Evolutionary conservation across 345 rosid genomes (phyloP).

Genomic region (Camelina sativa): DNA sequence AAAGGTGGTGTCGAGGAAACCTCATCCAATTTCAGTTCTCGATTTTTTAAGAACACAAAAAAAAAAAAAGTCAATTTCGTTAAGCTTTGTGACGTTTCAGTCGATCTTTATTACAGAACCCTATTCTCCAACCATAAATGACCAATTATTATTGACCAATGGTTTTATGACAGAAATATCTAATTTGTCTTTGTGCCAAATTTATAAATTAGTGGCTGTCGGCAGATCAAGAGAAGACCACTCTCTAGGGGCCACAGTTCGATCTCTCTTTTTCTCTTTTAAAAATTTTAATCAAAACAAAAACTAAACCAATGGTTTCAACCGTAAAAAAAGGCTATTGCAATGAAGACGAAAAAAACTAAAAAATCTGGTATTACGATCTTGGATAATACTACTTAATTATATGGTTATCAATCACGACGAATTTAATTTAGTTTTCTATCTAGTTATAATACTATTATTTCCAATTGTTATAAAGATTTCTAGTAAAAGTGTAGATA

Average conservation of each 20-base stretch:
- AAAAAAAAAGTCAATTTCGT: conserved; percentile 34
- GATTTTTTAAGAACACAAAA: conserved; percentile 1
- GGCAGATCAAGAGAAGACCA: conserved; percentile 35
- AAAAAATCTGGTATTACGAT: no score
- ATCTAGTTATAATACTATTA: background rate
- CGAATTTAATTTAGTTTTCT: no score
- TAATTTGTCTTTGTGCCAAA: conserved; percentile 13
- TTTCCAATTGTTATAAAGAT: no score
- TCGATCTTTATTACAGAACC: conserved; percentile 29
- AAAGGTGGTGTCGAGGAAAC: background rate
- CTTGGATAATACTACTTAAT: no score
- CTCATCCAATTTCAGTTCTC: conserved; percentile 3
- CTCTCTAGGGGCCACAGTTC: conserved; percentile 17
- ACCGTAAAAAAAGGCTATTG: conserved; percentile 2
- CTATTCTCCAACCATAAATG: conserved; percentile 36
- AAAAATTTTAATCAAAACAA: background rate
- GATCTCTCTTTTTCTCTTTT: background rate
- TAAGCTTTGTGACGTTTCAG: conserved; percentile 18
- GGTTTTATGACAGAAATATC: conserved; percentile 15
- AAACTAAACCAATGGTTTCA: background rate
- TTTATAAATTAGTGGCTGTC: conserved; percentile 25
- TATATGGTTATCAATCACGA: no score
- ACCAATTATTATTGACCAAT: conserved; percentile 22
- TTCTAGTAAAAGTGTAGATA: no score
- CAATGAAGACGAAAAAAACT: background rate